These are phyloP conservation scores for Lasiodiplodia citricola DNA, from an alignment of 2,329 filamentous ascomycete genomes.

Conservation along the genomic window DNA sequence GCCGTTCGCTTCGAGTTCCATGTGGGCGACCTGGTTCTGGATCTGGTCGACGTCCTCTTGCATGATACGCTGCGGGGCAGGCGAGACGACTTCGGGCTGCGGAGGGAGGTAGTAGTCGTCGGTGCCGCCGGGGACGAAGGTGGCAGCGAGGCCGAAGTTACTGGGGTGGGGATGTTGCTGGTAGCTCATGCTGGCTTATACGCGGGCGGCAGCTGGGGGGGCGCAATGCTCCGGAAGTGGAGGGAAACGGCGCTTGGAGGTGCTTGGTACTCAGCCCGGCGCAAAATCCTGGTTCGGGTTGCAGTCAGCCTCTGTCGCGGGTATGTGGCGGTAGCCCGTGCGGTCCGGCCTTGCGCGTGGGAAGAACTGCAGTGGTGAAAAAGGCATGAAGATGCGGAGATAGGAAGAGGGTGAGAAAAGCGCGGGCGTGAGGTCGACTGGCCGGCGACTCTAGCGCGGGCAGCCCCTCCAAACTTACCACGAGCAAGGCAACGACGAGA, in stretches of 20 bases:
- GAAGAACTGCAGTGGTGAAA: not conserved
- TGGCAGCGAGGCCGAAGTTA: constrained; percentile 50
- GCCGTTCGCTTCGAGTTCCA: constrained; percentile 77
- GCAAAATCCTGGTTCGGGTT: constrained; percentile 14
- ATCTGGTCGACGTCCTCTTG: constrained; percentile 86
- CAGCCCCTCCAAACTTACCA: constrained; percentile 6
- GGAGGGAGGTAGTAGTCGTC: constrained; percentile 71
- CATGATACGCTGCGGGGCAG: constrained; percentile 82
- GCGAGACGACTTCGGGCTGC: constrained; percentile 68
- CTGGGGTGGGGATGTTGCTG: constrained; percentile 19
- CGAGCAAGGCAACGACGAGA: not conserved
- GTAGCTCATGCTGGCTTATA: constrained; percentile 25
- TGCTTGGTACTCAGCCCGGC: constrained; percentile 18
- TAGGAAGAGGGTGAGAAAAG: constrained; percentile 7
- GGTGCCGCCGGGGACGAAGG: constrained; percentile 69
- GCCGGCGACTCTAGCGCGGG: not conserved
- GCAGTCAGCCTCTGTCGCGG: constrained; percentile 23
- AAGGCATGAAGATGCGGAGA: constrained; percentile 17
- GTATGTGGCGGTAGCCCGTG: constrained; percentile 14
- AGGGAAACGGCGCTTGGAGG: constrained; percentile 11
- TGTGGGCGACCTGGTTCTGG: constrained; percentile 85
- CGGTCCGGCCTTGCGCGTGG: constrained; percentile 15
- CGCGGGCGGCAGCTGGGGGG: constrained; percentile 17
- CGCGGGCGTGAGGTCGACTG: constrained; percentile 5
- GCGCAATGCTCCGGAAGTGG: constrained; percentile 20